Conservation (phyloP, 495 filamentous ascomycete genomes). For the Penicillium cinerascens region DNA sequence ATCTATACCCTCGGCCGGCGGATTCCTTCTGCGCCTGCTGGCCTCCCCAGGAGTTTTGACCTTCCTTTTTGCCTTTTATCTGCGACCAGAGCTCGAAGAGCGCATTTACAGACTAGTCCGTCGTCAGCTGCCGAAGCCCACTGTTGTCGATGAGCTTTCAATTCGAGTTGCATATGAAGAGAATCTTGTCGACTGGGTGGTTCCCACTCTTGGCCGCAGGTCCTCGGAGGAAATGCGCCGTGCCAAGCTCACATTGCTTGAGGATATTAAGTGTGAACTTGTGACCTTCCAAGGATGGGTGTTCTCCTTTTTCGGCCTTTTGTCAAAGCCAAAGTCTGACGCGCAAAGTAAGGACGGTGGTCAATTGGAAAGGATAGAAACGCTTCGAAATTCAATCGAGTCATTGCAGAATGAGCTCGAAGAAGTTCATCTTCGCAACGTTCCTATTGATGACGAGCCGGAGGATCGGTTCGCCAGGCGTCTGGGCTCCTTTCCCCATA, state of each 20-base stretch:
- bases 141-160: conserved; percentile 42
- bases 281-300: conserved; percentile 31
- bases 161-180: conserved; percentile 46
- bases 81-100: conserved; percentile 41
- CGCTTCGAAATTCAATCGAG: conserved; percentile 27
- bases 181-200: conserved; percentile 48
- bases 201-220: conserved; percentile 41
- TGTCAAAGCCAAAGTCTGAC: conserved; percentile 4
- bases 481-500: conserved; percentile 6
- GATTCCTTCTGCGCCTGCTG: conserved; percentile 25
- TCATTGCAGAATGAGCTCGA: conserved; percentile 32
- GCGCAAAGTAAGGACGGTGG: conserved; percentile 11
- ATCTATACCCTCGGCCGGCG: conserved; percentile 27
- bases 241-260: conserved; percentile 34
- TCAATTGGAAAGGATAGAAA: conserved; percentile 25
- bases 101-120: conserved; percentile 44
- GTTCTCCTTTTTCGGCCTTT: conserved; percentile 30
- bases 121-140: conserved; percentile 43
- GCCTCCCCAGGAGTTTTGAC: conserved; percentile 34
- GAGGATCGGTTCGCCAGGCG: conserved; percentile 2
- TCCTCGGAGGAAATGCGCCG: conserved; percentile 40
- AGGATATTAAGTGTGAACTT: conserved; percentile 40
- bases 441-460: neutral
- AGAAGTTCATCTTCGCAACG: conserved; percentile 16
- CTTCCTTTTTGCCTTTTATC: conserved; percentile 34